These are phyloP conservation scores for Rauvolfia tetraphylla DNA, from an alignment of 257 asterid genomes.

Conservation along the genomic window DNA sequence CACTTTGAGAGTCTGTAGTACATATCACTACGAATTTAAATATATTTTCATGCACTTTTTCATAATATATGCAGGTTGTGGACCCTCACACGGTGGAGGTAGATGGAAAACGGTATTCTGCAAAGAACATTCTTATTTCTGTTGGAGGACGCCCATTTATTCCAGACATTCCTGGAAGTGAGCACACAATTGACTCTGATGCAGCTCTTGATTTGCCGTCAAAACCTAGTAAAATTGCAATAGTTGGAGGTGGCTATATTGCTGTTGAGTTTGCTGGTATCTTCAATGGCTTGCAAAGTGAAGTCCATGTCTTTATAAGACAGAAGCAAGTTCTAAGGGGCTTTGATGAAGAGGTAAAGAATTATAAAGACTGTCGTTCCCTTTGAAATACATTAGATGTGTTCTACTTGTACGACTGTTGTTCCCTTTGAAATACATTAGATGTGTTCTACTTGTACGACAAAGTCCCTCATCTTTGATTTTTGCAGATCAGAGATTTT, in stretches of 20 bases:
- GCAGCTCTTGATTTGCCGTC: slow-evolving; percentile 94
- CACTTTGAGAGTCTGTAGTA: slow-evolving; percentile 4
- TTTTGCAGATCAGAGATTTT: slow-evolving; percentile 81
- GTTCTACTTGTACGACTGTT: slow-evolving; percentile 12
- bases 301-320: slow-evolving; percentile 90
- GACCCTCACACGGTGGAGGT: slow-evolving; percentile 89
- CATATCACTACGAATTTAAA: not conserved
- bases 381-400: no score
- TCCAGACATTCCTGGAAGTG: slow-evolving; percentile 95
- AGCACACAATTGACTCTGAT: slow-evolving; percentile 87
- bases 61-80: slow-evolving; percentile 50
- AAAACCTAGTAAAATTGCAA: slow-evolving; percentile 79
- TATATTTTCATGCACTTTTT: slow-evolving; percentile 12
- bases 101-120: slow-evolving; percentile 79
- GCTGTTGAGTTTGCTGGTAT: slow-evolving; percentile 99
- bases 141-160: slow-evolving; percentile 98
- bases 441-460: slow-evolving; percentile 12
- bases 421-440: no score
- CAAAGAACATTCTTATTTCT: slow-evolving; percentile 81
- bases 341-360: slow-evolving; percentile 85
- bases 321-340: slow-evolving; percentile 91
- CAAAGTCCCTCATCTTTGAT: slow-evolving; percentile 15
- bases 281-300: slow-evolving; percentile 80
- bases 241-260: slow-evolving; percentile 96
- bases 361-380: not conserved